phyloP scores from a whole-genome alignment of 805 yeast genomes.

The Barnettozyma vustinii region DNA sequence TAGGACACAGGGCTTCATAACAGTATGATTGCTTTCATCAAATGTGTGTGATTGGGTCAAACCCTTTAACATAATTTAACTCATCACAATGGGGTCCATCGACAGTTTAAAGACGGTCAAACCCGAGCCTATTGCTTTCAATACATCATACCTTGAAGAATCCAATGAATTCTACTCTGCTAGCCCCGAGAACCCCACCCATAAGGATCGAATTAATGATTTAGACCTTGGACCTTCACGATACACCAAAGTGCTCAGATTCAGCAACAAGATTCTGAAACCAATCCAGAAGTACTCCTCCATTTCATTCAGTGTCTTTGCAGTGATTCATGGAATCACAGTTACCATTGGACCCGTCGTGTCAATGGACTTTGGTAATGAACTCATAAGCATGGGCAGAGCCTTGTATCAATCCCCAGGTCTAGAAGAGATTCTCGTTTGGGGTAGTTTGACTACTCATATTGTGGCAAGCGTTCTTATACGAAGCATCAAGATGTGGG shows the following conservation, averaged over 20 bases:
- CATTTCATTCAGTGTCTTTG: slow-evolving; percentile 48
- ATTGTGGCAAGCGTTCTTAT: slow-evolving; percentile 46
- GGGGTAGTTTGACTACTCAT: slow-evolving; percentile 44
- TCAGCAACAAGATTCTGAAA: slow-evolving; percentile 12
- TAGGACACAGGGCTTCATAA: neutral
- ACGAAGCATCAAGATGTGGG: slow-evolving; percentile 33
- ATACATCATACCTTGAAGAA: neutral
- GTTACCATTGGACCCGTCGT: slow-evolving; percentile 51
- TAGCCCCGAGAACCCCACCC: neutral
- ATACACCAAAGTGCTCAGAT: neutral
- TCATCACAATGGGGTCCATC: neutral
- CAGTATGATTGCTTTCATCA: neutral
- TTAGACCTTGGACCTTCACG: neutral
- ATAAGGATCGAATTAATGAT: neutral
- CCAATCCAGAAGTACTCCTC: slow-evolving; percentile 55
- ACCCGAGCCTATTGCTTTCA: neutral
- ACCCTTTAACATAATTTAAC: neutral
- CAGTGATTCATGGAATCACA: slow-evolving; percentile 51
- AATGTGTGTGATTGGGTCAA: neutral
- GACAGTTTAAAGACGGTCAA: neutral
- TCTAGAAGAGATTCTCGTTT: slow-evolving; percentile 44
- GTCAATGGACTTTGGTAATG: slow-evolving; percentile 41
- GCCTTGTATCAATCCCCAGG: slow-evolving; percentile 52
- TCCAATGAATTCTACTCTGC: neutral
- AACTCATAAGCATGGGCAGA: slow-evolving; percentile 53